Evolutionary conservation across 805 yeast genomes (phyloP).

Genomic region (Teunomyces panamensis): DNA sequence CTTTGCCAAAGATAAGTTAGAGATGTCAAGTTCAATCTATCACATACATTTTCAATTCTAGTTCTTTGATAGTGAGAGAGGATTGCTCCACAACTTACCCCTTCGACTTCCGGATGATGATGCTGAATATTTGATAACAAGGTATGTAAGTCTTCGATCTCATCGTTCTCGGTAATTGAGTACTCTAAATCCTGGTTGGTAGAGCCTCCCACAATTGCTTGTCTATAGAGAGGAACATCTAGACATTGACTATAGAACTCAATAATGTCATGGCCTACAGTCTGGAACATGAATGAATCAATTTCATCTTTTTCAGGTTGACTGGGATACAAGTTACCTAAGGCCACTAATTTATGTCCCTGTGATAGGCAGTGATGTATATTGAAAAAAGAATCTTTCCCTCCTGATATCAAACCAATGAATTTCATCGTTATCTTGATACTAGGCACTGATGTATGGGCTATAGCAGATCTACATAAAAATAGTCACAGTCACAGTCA

Average conservation of each 20-base stretch:
- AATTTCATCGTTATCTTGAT: constrained; percentile 64
- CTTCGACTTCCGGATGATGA: constrained; percentile 70
- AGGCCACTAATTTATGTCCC: constrained; percentile 82
- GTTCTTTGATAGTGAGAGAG: constrained; percentile 93
- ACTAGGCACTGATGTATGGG: not conserved
- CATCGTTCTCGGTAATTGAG: constrained; percentile 65
- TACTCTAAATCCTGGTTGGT: constrained; percentile 69
- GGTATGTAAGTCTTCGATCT: constrained; percentile 75
- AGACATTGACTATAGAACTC: constrained; percentile 63
- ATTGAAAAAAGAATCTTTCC: constrained; percentile 92
- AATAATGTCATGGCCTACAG: constrained; percentile 87
- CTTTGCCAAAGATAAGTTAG: constrained; percentile 89
- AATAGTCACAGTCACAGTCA: constrained; percentile 1
- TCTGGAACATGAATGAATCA: constrained; percentile 96
- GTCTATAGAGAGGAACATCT: constrained; percentile 77
- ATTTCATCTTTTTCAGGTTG: constrained; percentile 52
- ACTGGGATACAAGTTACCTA: constrained; percentile 77
- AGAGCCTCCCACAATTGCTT: constrained; percentile 60
- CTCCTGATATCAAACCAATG: constrained; percentile 90
- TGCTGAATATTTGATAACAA: constrained; percentile 49
- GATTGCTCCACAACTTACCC: constrained; percentile 94
- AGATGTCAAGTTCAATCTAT: constrained; percentile 61
- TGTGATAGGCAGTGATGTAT: constrained; percentile 79
- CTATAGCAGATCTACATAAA: not conserved
- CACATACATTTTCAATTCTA: constrained; percentile 89